Conservation (phyloP, 495 filamentous ascomycete species). For the Penicillium longicatenatum region DNA sequence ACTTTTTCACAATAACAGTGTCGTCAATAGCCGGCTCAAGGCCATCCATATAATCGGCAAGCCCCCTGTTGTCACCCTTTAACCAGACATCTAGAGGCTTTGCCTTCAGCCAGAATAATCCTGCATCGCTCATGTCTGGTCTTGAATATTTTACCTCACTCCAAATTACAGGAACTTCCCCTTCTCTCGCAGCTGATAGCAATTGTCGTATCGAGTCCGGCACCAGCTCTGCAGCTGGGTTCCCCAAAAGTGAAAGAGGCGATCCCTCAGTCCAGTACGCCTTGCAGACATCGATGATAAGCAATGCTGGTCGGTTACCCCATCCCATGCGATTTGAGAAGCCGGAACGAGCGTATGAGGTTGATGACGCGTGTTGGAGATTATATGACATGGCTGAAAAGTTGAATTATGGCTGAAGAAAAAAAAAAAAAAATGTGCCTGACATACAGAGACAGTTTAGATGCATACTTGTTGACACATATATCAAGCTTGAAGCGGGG, state of each 20-base stretch:
- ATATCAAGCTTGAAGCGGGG: neutral
- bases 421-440: neutral
- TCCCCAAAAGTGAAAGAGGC: neutral
- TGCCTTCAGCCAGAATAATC: neutral
- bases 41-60: neutral
- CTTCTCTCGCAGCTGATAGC: constrained; percentile 2
- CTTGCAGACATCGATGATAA: constrained; percentile 3
- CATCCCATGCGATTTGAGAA: constrained; percentile 2
- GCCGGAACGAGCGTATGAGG: constrained; percentile 2
- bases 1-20: constrained; percentile 2
- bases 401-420: neutral
- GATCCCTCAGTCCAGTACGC: neutral
- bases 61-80: neutral
- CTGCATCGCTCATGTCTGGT: neutral
- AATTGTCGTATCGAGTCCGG: neutral
- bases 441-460: neutral
- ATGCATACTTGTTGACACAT: neutral
- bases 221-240: neutral
- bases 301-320: neutral
- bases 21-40: neutral
- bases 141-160: neutral
- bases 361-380: neutral
- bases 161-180: neutral
- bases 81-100: constrained; percentile 1
- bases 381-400: neutral